Evolutionary conservation across 2,329 filamentous ascomycete genomes (phyloP).

Genomic region (Colletotrichum horii): DNA sequence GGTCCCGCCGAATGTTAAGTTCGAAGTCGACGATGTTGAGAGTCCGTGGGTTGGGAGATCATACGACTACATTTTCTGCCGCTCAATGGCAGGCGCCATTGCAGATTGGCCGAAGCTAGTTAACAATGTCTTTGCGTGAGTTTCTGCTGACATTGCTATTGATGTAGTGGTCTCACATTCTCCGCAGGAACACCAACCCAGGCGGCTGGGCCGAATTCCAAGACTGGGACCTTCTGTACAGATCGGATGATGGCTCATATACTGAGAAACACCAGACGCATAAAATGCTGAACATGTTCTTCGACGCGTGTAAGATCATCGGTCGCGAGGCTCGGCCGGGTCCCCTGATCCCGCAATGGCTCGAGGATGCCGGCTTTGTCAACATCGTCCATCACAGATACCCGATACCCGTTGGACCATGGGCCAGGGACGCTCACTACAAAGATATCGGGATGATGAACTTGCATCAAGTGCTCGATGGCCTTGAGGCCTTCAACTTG

Average conservation of each 20-base stretch:
- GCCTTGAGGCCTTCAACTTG: slow-evolving; percentile 27
- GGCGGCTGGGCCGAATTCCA: slow-evolving; percentile 35
- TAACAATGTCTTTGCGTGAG: background rate
- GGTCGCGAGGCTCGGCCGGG: slow-evolving; percentile 34
- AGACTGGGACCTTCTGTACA: slow-evolving; percentile 23
- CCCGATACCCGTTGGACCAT: slow-evolving; percentile 38
- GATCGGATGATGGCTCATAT: slow-evolving; percentile 27
- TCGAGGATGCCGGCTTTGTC: slow-evolving; percentile 42
- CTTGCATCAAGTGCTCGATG: slow-evolving; percentile 21
- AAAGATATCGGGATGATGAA: slow-evolving; percentile 34
- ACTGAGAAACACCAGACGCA: background rate
- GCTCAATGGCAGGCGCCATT: background rate
- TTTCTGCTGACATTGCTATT: rapidly evolving
- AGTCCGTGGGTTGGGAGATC: slow-evolving; percentile 44
- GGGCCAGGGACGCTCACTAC: slow-evolving; percentile 35
- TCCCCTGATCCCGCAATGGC: slow-evolving; percentile 30
- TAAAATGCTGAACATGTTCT: slow-evolving; percentile 21
- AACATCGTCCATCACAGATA: slow-evolving; percentile 34
- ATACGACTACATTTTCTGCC: slow-evolving; percentile 36
- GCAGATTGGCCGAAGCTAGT: background rate
- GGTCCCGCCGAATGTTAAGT: slow-evolving; percentile 68
- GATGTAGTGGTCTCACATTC: rapidly evolving
- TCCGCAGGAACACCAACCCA: slow-evolving; percentile 33
- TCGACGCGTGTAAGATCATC: slow-evolving; percentile 24
- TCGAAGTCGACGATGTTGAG: slow-evolving; percentile 69